Percentiles rank a stretch among this genome's conserved stretches.
Conservation (phyloP, 345 rosid species). For the Acer negundo region DNA sequence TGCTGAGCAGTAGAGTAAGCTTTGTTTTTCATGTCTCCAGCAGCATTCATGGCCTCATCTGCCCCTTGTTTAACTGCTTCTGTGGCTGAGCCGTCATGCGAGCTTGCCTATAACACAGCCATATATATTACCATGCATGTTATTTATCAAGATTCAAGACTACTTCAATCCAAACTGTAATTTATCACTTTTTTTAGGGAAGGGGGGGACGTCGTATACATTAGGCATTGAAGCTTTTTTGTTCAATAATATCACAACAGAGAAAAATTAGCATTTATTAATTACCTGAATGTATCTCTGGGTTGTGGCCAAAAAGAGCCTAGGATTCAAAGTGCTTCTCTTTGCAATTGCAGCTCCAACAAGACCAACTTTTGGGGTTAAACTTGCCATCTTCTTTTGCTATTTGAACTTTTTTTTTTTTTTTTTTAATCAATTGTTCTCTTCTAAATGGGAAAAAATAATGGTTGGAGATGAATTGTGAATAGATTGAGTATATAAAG, state of each 20-base stretch:
- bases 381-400: constrained; percentile 19
- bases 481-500: not conserved
- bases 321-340: not conserved
- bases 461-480: not conserved
- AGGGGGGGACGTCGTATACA: too few species aligned
- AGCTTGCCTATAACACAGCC: constrained; percentile 18
- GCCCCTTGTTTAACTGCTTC: constrained; percentile 30
- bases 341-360: constrained; percentile 6
- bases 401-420: not conserved
- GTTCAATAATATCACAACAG: not conserved
- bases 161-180: too few species aligned
- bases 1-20: constrained; percentile 28
- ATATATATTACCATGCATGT: too few species aligned
- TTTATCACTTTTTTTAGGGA: too few species aligned
- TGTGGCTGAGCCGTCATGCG: constrained; percentile 13
- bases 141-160: too few species aligned
- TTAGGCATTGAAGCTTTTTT: too few species aligned
- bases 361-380: constrained; percentile 8
- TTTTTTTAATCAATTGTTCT: not conserved
- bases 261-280: not conserved
- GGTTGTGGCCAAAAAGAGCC: not conserved
- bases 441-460: not conserved
- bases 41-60: constrained; percentile 16
- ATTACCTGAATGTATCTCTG: constrained; percentile 27
- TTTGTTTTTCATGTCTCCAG: constrained; percentile 19